Percentiles rank a stretch among this genome's conserved stretches.
Evolutionary conservation across 495 filamentous ascomycete species (phyloP).

Genomic region (Bacidia rubella): DNA sequence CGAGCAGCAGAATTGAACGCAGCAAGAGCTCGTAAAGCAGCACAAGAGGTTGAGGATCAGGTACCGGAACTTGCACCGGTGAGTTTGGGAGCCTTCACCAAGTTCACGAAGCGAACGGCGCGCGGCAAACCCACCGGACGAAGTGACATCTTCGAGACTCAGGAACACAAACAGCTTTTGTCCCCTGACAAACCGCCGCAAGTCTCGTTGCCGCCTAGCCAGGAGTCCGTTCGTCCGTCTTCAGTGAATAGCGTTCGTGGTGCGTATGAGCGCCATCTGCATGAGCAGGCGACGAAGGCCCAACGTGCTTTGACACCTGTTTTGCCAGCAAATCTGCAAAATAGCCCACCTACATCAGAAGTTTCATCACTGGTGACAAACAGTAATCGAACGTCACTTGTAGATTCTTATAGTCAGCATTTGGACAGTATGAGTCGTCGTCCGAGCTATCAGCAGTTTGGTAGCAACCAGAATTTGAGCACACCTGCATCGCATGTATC

Average conservation of each 20-base stretch:
- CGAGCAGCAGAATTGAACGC: slow-evolving; percentile 13
- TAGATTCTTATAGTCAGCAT: not conserved
- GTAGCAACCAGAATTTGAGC: not conserved
- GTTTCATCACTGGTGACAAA: not conserved
- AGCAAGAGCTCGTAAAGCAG: slow-evolving; percentile 4
- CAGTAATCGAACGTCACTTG: not conserved
- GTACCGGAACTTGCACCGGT: not conserved
- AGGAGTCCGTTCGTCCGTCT: not conserved
- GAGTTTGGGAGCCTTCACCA: not conserved
- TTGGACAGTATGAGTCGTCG: not conserved
- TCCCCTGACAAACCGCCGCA: not conserved
- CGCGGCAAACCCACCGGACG: not conserved
- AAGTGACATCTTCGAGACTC: not conserved
- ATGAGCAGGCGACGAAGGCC: not conserved
- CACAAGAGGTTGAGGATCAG: not conserved
- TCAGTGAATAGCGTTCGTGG: not conserved
- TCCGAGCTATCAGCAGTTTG: not conserved
- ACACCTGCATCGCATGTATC: not conserved
- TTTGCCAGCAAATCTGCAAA: not conserved
- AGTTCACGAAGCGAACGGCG: not conserved
- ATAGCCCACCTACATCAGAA: not conserved
- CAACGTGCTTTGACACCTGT: not conserved
- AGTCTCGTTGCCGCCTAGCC: not conserved
- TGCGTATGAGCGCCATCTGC: not conserved
- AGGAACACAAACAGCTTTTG: not conserved